Conservation (phyloP, 441 rosid species). For the Adansonia rubrostipa region DNA sequence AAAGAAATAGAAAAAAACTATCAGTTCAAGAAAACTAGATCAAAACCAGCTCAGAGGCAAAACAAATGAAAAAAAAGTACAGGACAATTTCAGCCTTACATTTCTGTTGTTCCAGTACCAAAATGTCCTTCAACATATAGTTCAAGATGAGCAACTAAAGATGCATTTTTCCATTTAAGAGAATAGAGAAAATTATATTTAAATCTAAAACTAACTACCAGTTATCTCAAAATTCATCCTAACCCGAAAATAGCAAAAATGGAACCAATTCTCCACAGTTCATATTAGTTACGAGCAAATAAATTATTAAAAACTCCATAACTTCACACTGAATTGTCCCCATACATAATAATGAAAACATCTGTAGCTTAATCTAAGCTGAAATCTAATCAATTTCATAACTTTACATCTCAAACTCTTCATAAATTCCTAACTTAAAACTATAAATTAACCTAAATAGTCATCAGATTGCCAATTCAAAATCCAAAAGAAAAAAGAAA, state of each 20-base stretch:
- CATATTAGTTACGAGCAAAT: not conserved
- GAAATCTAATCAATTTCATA: not conserved
- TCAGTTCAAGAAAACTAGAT: not conserved
- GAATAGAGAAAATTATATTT: not conserved
- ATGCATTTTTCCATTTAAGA: constrained; percentile 12
- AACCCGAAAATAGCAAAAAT: not conserved
- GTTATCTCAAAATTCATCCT: not conserved
- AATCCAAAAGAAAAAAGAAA: constrained; percentile 7
- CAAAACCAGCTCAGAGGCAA: constrained; percentile 13
- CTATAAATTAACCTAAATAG: not conserved
- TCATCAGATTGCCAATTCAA: not conserved
- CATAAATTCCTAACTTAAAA: constrained; percentile 1
- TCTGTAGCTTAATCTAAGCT: not conserved
- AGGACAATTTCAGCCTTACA: constrained; percentile 12
- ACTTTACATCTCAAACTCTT: not conserved
- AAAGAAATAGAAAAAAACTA: constrained; percentile 8
- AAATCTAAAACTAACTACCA: not conserved
- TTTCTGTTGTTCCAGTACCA: not conserved
- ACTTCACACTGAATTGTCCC: not conserved
- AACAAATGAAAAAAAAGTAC: not conserved
- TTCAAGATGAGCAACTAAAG: constrained; percentile 3
- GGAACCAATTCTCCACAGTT: not conserved
- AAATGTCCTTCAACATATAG: not conserved
- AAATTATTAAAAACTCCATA: not conserved
- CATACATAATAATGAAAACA: not conserved